Base-by-base conservation (phyloP, 1,139 yeast genomes). In the Kurtzmaniella quercitrusa region DNA sequence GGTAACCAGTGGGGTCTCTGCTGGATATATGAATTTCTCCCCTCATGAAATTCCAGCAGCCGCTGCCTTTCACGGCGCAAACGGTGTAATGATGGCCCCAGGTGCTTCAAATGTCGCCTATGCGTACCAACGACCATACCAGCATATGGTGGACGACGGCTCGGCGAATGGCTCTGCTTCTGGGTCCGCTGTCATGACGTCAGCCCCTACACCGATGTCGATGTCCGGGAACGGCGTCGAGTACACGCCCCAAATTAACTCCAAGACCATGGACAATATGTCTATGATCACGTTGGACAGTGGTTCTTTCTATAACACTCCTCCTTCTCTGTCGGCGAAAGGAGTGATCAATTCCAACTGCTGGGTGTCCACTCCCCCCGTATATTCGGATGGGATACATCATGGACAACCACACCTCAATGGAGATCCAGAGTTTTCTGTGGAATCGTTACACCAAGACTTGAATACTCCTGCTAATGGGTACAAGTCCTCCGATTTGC, bases 211-310 rank as follows among this genome's bases (percentile, higher is more conserved):
- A 9, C 65, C 65, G 2, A 43, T 58, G 8, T 55, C 63, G 2
- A 46, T 60, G 2, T 52, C 53, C 3, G 50, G 50, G 34, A 49
- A 48, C 24, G 44, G 53, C 9, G 43, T 55, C 2, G 43, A 54
- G 2, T 51, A 49, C 44, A 51, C 59, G 6, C 60, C 65, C 14
- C 59, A 52, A 39, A 57, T 68, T 40, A 64, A 68, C 53, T 45
- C 66, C 12, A 66, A 63, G 50, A 59, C 74, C 5, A 55, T 70
- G 56, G 75, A 70, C 41, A 68, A 68, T 44, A 58, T 70, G 38
- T 55, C 64, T 23, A 60, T 52, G 53, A 60, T 65, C 39, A 65
- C 70, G 18, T 52, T 41, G 42, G 19, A 42, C 14, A 38, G 27
- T 23, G 9, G 31, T 11, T 15, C 46, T 24, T 51, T 47, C 47